Evolutionary conservation across 306 rosid species (phyloP).

Genomic region (Glycine soja): DNA sequence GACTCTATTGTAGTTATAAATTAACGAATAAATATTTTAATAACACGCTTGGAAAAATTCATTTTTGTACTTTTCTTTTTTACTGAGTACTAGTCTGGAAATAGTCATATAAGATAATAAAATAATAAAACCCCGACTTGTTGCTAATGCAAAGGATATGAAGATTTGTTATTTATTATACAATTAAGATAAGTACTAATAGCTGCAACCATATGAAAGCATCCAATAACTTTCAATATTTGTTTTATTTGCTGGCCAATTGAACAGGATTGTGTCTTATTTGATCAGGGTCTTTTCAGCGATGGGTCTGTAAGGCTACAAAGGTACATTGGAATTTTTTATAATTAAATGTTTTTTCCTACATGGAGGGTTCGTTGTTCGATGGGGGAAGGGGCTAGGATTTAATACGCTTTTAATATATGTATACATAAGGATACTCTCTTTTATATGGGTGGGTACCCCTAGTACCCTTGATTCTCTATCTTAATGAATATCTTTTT

Average conservation of each 20-base stretch:
- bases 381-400: too few species aligned
- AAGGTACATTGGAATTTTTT: too few species aligned
- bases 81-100: not conserved
- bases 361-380: too few species aligned
- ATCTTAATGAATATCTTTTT: too few species aligned
- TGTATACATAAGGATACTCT: too few species aligned
- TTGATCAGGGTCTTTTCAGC: too few species aligned
- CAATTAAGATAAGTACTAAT: not conserved
- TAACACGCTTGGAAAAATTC: slow-evolving; percentile 3
- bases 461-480: too few species aligned
- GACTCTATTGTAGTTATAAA: not conserved
- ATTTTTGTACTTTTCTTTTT: not conserved
- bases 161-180: not conserved
- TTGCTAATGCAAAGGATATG: not conserved
- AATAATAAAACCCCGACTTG: not conserved
- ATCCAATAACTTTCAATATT: not conserved
- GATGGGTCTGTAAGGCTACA: too few species aligned
- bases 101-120: not conserved
- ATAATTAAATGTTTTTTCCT: too few species aligned
- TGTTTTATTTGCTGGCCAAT: not conserved
- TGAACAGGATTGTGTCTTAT: not conserved
- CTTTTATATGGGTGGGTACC: too few species aligned
- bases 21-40: not conserved
- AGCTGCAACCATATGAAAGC: not conserved
- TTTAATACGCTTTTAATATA: too few species aligned